Conservation (phyloP, 148 eudicot species). For the Chenopodium berlandieri region DNA sequence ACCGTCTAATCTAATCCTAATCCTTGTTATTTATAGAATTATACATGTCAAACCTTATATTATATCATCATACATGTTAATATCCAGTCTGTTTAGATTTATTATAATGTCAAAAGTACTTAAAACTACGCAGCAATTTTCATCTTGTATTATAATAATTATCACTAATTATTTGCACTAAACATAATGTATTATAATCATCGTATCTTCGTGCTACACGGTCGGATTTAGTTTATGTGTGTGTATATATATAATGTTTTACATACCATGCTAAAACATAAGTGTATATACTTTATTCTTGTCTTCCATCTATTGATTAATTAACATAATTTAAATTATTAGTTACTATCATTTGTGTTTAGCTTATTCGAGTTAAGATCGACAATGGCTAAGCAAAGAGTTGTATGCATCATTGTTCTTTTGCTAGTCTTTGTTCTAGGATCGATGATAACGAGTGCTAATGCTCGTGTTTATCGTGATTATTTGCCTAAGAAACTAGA, state of each 20-base stretch:
- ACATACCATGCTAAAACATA: neutral
- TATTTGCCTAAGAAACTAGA: neutral
- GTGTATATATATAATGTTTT: neutral
- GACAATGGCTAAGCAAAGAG: conserved; percentile 17
- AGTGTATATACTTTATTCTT: neutral
- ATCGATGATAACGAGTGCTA: neutral
- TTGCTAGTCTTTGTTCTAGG: conserved; percentile 7
- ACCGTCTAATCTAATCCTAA: conserved; percentile 9
- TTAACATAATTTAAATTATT: neutral
- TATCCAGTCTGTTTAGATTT: neutral
- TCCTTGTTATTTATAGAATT: neutral
- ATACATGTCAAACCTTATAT: neutral
- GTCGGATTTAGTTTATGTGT: neutral
- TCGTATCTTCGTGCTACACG: neutral
- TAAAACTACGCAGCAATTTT: neutral
- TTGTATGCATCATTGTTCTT: neutral
- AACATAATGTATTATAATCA: neutral
- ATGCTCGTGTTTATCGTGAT: conserved; percentile 26
- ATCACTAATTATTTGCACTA: neutral
- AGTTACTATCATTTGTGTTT: neutral
- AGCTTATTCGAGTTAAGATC: neutral
- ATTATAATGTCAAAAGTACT: conserved; percentile 3
- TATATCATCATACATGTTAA: neutral
- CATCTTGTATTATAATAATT: neutral
- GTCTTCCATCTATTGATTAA: neutral